Base-by-base conservation (phyloP, 2,329 filamentous ascomycete genomes). In the Claviceps cyperi region DNA sequence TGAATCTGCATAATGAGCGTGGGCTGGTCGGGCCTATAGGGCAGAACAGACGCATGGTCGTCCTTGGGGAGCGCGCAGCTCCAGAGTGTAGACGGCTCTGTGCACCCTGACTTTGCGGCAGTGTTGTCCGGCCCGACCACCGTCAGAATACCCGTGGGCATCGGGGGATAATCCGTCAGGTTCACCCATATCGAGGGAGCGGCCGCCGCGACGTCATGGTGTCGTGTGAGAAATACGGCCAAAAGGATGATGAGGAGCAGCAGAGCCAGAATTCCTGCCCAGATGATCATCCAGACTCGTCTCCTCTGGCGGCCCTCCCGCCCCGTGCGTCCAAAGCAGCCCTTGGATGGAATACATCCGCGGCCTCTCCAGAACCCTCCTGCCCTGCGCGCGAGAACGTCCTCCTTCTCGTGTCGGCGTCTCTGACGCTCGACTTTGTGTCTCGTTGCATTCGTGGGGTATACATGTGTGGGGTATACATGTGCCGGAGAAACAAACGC, bases 51-150 rank as follows among this genome's bases (percentile, higher is more conserved):
- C 3, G 74, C 66, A 43, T 90, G 85, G 52, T 86, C 68, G 57
- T 89, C 86, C 61, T 88, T 88, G 2, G 90, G 88, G 15, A 94
- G 66, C 11, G 82, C 77, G 63, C 90, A 97, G 61, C 84, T 94
- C 90, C 90, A 97, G 50, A 92, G 65, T 0, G 84, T 86, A 9
- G 79, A 72, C 0, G 84, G 84, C 7, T 74, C 70, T 4, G 90
- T 80, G 57, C 90, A 97, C 6, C 77, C 78, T 21, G 77, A 78
- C 49, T 79, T 75, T n/a, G 78, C 69, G 2, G 75, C 68, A 0
- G 76, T 75, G 47, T 84, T 80, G 56, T 86, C 77, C 0, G 88
- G 80, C 5, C 83, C 84, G 15, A 85, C 78, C 15, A 96, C 76
- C 0, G 87, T 94, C 53, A 86, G 75, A 17, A 91, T 75, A 0